Evolutionary conservation across 768 basidiomycete genomes (phyloP), one percentile per base, ranked within the genome.

Genomic region (Macrocybe gigantea): DNA sequence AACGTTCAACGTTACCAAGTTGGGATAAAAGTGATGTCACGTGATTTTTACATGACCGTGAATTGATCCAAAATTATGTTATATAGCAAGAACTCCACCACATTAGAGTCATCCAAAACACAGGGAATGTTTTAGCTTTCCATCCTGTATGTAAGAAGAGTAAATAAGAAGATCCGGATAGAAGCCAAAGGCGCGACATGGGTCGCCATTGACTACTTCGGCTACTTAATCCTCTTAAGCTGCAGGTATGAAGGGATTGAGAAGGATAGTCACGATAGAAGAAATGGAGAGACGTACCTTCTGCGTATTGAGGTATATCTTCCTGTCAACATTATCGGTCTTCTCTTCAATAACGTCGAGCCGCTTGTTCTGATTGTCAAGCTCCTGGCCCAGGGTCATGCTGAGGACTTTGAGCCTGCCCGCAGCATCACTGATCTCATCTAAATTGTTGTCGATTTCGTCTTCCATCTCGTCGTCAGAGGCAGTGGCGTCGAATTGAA

Each of bases 391-490:
- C 85, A 91, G 92, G 4, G 87, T 82, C 51, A 74, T 74, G 5
- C 87, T 89, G 13, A 94, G 69, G 2, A 82, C 80, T 66, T 88
- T 90, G 51, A 96, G 73, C 40, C 81, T 73, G 68, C 83, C 88
- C 2, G 88, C 80, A 44, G 85, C 79, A 44, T 82, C 83, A 33
- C 79, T 70, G 49, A 95, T 87, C 64, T 95, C 93, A 61, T 89
- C 83, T 22, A 99, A 69, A 63, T 98, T 97, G 53, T 78, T 81
- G 58, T 97, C 95, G 34, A 99, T 59, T 66, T 98, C 93, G 56
- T 97, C 87, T 69, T 99, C 95, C 1, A 95, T 55, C 66, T 94
- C 93, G 56, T 98, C 93, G 59, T 99, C 95, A 5, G 87, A 90
- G 2, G 77, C 90, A 34, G 81, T 87, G 29, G 82, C 82, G 56